phyloP scores from a whole-genome alignment of 176 grass and related monocot genomes.

The Juncus inflexus region DNA sequence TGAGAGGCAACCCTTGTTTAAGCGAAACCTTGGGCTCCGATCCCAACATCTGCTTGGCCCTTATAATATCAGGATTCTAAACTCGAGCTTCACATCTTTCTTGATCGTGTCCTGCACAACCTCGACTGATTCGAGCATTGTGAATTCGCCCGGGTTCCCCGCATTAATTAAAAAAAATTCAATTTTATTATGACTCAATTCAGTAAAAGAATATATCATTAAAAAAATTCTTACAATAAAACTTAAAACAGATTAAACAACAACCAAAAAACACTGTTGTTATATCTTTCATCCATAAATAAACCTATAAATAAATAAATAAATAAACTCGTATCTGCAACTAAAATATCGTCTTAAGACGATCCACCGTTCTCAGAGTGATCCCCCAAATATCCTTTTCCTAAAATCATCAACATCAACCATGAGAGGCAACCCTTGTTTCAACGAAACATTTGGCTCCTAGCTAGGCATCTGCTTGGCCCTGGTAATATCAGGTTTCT shows the following conservation, averaged over 20 bases:
- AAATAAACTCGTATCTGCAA: too few species aligned
- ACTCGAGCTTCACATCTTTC: constrained; percentile 25
- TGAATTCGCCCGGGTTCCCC: constrained; percentile 90
- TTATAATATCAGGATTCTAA: too few species aligned
- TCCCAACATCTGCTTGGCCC: constrained; percentile 61
- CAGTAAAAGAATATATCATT: too few species aligned
- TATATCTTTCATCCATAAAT: too few species aligned
- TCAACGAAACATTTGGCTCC: constrained; percentile 77
- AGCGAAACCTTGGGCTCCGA: constrained; percentile 81
- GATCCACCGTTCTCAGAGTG: constrained; percentile 10
- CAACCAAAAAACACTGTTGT: too few species aligned
- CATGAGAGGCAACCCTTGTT: constrained; percentile 77
- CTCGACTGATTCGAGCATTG: constrained; percentile 87
- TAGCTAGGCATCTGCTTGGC: constrained; percentile 71
- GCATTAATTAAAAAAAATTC: constrained; percentile 43
- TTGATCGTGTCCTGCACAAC: constrained; percentile 88
- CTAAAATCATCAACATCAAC: constrained; percentile 76
- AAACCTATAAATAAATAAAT: too few species aligned
- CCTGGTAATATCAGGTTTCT: constrained; percentile 74
- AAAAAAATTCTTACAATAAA: too few species aligned
- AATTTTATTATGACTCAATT: too few species aligned
- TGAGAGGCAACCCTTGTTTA: constrained; percentile 70
- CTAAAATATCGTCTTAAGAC: too few species aligned
- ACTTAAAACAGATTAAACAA: too few species aligned
- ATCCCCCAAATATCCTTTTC: constrained; percentile 74